Conservation (phyloP, 345 rosid species). For the Dipteronia dyeriana region DNA sequence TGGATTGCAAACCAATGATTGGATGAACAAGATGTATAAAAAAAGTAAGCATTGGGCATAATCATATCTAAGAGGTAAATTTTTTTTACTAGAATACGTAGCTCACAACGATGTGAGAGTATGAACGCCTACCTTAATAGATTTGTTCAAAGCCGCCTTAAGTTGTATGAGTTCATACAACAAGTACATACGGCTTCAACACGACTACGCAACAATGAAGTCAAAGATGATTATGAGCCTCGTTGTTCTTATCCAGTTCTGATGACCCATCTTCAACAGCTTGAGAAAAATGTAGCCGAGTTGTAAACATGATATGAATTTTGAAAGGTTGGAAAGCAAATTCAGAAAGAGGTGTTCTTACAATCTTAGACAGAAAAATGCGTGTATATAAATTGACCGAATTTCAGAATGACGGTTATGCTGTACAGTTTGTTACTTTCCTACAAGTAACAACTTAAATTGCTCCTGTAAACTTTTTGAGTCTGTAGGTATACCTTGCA, state of each 20-base stretch:
- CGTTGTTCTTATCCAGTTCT: neutral
- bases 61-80: neutral
- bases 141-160: neutral
- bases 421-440: too few relatives aligned
- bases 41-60: neutral
- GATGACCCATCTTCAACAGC: neutral
- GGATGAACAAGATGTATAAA: too few relatives aligned
- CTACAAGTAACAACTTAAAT: too few relatives aligned
- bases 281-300: neutral
- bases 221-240: neutral
- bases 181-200: neutral
- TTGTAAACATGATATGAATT: neutral
- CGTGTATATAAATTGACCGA: too few relatives aligned
- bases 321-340: neutral
- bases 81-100: neutral
- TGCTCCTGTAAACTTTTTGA: too few relatives aligned
- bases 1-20: too few relatives aligned
- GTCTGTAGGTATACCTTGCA: too few relatives aligned
- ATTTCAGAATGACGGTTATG: too few relatives aligned
- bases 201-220: neutral
- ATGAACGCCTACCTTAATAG: neutral
- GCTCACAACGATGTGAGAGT: neutral
- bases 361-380: too few relatives aligned
- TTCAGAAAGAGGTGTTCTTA: neutral
- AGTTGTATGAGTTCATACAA: neutral